phyloP scores from a whole-genome alignment of 225 moss, liverwort and hornwort species.

The Polytrichum formosum region DNA sequence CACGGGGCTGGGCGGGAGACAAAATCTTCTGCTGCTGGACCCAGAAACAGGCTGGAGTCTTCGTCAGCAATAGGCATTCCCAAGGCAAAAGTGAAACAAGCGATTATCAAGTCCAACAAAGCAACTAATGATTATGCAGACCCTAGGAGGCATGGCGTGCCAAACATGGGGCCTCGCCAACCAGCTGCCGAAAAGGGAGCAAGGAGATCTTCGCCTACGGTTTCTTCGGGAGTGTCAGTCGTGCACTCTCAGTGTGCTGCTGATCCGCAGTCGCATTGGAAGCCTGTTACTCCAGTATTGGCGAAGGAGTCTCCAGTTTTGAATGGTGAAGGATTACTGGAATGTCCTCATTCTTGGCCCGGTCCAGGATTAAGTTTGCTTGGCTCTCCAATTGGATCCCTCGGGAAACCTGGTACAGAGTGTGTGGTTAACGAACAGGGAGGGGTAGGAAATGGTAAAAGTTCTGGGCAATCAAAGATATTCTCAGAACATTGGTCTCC shows the following conservation, averaged over 20 bases:
- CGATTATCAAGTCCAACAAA: constrained; percentile 25
- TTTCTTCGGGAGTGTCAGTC: constrained; percentile 27
- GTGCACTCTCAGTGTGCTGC: constrained; percentile 27
- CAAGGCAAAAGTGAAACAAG: constrained; percentile 23
- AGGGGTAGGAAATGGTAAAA: constrained; percentile 14
- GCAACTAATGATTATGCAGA: constrained; percentile 22
- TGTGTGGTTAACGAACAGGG: constrained; percentile 12
- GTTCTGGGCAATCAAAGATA: constrained; percentile 33
- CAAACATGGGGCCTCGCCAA: constrained; percentile 34
- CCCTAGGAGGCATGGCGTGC: constrained; percentile 23
- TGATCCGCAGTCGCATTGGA: constrained; percentile 34
- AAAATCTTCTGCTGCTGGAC: constrained; percentile 18
- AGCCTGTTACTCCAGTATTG: constrained; percentile 17
- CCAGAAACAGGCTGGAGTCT: constrained; percentile 24
- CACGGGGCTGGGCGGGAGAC: constrained; percentile 26
- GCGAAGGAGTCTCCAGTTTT: constrained; percentile 14
- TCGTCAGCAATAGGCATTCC: constrained; percentile 25
- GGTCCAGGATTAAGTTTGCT: constrained; percentile 45
- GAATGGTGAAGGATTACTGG: constrained; percentile 23
- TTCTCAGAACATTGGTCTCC: constrained; percentile 48
- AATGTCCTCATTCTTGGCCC: constrained; percentile 40
- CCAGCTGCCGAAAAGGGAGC: constrained; percentile 26
- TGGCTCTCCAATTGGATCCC: constrained; percentile 26
- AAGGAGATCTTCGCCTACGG: constrained; percentile 30
- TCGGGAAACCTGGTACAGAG: constrained; percentile 21